Evolutionary conservation across 2,329 filamentous ascomycete species (phyloP).

Genomic region (Torrubiellomyces zombiae): DNA sequence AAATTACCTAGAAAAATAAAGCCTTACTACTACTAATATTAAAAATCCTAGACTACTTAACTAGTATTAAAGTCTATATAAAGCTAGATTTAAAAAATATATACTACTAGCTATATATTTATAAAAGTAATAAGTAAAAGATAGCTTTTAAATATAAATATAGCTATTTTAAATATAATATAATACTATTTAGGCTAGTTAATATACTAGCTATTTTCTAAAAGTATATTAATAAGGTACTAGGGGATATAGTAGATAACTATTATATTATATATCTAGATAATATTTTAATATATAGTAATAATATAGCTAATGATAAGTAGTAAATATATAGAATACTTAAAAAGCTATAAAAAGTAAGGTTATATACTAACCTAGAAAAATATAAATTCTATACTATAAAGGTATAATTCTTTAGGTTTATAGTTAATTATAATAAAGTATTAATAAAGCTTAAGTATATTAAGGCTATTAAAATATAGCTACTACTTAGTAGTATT

Average conservation of each 20-base stretch:
- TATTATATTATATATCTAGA: not conserved
- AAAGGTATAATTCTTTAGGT: too few species aligned
- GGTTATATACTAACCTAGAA: too few species aligned
- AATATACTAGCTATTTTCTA: constrained; percentile 1
- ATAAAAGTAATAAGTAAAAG: constrained; percentile 1
- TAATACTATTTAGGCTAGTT: constrained; percentile 1
- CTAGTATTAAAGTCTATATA: not conserved
- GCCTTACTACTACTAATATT: too few species aligned
- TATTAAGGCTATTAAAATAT: too few species aligned
- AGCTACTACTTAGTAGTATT: too few species aligned
- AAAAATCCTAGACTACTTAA: not conserved
- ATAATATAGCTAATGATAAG: too few species aligned
- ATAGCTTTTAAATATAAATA: not conserved
- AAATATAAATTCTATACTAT: too few species aligned
- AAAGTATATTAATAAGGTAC: not conserved
- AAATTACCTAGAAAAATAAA: not conserved
- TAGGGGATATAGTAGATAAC: not conserved
- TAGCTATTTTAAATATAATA: constrained; percentile 1
- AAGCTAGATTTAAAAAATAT: not conserved
- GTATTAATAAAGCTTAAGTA: too few species aligned
- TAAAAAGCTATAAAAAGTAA: too few species aligned
- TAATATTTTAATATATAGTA: constrained; percentile 1
- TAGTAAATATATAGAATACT: too few species aligned
- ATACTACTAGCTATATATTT: constrained; percentile 1
- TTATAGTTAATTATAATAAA: too few species aligned